Conservation (phyloP, 257 asterid genomes). For the Nicotiana benthamiana region DNA sequence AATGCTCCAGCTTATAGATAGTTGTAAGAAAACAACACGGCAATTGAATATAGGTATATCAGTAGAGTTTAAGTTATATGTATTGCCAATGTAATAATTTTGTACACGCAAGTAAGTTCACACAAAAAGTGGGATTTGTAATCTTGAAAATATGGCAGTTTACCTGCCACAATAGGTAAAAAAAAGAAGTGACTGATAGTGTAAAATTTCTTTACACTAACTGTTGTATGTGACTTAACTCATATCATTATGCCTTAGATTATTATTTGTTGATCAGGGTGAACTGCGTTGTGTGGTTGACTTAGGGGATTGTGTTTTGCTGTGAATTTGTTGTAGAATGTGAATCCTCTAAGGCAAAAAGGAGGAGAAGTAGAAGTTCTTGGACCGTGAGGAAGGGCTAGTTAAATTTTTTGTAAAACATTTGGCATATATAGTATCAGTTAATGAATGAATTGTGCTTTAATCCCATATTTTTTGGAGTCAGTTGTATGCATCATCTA, state of each 20-base stretch:
- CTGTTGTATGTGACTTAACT: no score
- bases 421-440: neutral
- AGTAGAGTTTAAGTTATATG: no score
- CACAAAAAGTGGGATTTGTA: no score
- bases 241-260: neutral
- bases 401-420: neutral
- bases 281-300: neutral
- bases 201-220: no score
- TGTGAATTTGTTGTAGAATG: neutral
- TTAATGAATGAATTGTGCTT: neutral
- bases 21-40: slow-evolving; percentile 44
- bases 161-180: no score
- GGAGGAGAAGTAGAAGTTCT: neutral
- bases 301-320: neutral
- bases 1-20: slow-evolving; percentile 40
- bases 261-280: neutral
- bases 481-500: neutral
- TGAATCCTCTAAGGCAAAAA: neutral
- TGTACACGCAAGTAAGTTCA: no score
- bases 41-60: slow-evolving; percentile 73
- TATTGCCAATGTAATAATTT: no score
- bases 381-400: neutral
- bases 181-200: no score
- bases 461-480: neutral
- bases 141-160: no score